Base-by-base conservation (phyloP, 345 rosid species). In the Linum trigynum region DNA sequence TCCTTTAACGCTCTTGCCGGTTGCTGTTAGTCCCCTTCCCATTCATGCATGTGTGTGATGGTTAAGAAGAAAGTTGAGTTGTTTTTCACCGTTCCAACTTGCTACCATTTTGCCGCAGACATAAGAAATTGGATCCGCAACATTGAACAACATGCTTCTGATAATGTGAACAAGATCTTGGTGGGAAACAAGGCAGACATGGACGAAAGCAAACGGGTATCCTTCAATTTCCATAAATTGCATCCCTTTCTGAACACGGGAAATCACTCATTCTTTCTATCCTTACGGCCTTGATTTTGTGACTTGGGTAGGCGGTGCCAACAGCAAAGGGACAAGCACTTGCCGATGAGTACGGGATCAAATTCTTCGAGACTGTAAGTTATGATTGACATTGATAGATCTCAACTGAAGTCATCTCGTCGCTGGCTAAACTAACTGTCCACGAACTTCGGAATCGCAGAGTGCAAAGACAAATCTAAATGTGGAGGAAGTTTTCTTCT, bases 121-220 rank as follows among this genome's bases (percentile, higher is more conserved):
- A 57, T 57, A 4, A 57, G 38, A 37, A 57, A 57, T 37, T 57
- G 61, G 61, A 57, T 57, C 8, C 61, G 61, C 36, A 57, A 57
- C 61, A 57, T 57, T 17, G 61, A 57, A 57, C 61, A 57, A 37
- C 61, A 57, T 17, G 61, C 61, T 57, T 57, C 61, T 5, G 61
- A 57, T 57, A 57, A 57, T 9, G 61, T 57, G 36, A 57, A 57
- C 61, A 57, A 57, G 61, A 17, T 57, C 16, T 17, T 57, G 61
- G 61, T 57, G 8, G 61, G 38, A 12, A 57, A 57, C 23, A 57
- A 57, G 61, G 61, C 61, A 17, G 61, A 57, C 61, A 57, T 57
- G 61, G 61, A 57, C 61, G 61, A 57, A 12, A 57, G 61, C 61
- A 57, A 57, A 57, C 7, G 61, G 61, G 61, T 57, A 57, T 48